A percentile compares a stretch with the other conserved stretches of the same genome.
These are phyloP conservation scores for Curvularia sp. DNA, from an alignment of 2,329 filamentous ascomycete species.

Conservation along the genomic window DNA sequence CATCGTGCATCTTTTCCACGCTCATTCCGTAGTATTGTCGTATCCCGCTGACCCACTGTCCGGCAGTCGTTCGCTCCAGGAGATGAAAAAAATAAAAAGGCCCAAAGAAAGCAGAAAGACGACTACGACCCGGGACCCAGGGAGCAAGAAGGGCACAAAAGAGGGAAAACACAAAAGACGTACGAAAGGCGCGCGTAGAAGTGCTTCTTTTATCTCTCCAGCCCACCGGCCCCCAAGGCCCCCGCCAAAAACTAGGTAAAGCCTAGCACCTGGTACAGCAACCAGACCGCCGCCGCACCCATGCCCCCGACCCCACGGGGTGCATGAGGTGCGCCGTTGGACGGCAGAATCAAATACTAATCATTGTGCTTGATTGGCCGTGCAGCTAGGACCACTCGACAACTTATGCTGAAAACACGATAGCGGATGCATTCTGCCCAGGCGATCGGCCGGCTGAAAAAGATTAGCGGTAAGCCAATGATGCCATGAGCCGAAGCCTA, in stretches of 20 bases:
- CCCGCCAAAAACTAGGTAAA: background rate
- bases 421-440: background rate
- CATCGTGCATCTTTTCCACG: slow-evolving; percentile 35
- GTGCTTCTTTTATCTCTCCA: background rate
- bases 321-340: background rate
- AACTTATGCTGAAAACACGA: background rate
- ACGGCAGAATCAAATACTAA: background rate
- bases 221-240: no score
- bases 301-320: background rate
- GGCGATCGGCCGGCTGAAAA: background rate
- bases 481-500: background rate
- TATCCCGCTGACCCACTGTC: background rate
- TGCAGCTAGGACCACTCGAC: no score
- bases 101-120: background rate
- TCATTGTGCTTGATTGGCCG: background rate
- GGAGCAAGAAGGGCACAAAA: background rate
- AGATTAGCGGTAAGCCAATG: background rate
- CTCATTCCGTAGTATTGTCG: slow-evolving; percentile 10
- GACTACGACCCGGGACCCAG: background rate
- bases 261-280: background rate
- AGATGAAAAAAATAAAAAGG: background rate
- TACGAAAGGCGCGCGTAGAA: background rate
- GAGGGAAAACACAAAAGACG: background rate
- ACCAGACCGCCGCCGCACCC: background rate
- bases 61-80: background rate